Conservation (phyloP, 345 rosid genomes). For the Erodium maritimum region DNA sequence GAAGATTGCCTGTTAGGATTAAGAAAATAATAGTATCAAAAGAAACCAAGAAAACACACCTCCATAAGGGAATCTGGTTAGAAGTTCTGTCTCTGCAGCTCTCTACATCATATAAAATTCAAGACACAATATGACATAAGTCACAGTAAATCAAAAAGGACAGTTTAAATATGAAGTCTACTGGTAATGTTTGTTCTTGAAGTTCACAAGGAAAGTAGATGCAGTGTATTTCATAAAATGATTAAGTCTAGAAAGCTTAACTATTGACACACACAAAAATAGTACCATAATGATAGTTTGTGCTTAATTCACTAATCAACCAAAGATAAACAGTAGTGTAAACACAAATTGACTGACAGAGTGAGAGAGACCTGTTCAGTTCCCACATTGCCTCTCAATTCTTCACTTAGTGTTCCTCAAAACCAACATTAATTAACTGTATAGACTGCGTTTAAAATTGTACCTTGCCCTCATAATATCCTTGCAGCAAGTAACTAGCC, state of each 20-base stretch:
- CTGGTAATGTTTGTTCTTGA: neutral
- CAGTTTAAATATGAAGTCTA: neutral
- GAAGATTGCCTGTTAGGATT: neutral
- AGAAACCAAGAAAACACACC: slow-evolving; percentile 33
- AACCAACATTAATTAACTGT: neutral
- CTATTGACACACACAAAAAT: neutral
- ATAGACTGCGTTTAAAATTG: neutral
- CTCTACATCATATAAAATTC: slow-evolving; percentile 37
- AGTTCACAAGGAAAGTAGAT: neutral
- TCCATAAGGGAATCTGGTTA: slow-evolving; percentile 80
- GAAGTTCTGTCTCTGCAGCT: slow-evolving; percentile 89
- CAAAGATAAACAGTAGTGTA: no score
- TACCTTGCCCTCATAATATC: slow-evolving; percentile 97
- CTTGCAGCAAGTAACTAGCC: slow-evolving; percentile 61
- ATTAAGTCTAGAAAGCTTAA: no score
- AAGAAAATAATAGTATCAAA: neutral
- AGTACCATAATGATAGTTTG: no score
- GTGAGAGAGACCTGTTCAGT: neutral
- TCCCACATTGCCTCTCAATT: neutral
- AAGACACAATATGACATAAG: slow-evolving; percentile 7
- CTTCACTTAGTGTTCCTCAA: neutral
- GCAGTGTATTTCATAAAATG: neutral
- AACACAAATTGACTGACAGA: no score
- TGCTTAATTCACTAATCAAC: no score
- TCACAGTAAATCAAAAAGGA: neutral